Conservation (phyloP, 1,139 yeast genomes). For the Yamadazyma dendronema region DNA sequence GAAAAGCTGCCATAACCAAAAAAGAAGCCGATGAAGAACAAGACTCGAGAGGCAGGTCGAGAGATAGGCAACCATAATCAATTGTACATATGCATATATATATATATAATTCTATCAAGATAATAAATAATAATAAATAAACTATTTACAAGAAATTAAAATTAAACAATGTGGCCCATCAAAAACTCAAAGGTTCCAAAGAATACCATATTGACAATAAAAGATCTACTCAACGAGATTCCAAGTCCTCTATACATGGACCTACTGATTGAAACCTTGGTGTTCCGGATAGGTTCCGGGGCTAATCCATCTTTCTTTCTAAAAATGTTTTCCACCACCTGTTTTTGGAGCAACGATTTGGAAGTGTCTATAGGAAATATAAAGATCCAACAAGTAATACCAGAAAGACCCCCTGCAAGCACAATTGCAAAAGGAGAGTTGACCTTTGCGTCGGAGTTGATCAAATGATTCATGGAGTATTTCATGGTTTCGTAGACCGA, state of each 20-base stretch:
- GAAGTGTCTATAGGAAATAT: slow-evolving; percentile 82
- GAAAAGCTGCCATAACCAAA: slow-evolving; percentile 4
- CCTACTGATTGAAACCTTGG: slow-evolving; percentile 38
- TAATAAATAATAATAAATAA: slow-evolving; percentile 1
- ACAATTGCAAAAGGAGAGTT: slow-evolving; percentile 37
- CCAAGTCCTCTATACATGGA: slow-evolving; percentile 75
- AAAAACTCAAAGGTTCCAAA: slow-evolving; percentile 70
- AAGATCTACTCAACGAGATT: slow-evolving; percentile 67
- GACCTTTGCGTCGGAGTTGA: slow-evolving; percentile 28
- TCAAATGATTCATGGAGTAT: slow-evolving; percentile 36
- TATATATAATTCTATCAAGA: slow-evolving; percentile 1
- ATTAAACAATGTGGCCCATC: slow-evolving; percentile 48
- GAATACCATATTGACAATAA: slow-evolving; percentile 72
- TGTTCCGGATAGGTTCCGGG: slow-evolving; percentile 28
- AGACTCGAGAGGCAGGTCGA: slow-evolving; percentile 11
- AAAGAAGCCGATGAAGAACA: slow-evolving; percentile 17
- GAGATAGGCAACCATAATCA: slow-evolving; percentile 3
- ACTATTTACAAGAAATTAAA: slow-evolving; percentile 10
- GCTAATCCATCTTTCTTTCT: slow-evolving; percentile 46
- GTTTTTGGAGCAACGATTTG: slow-evolving; percentile 73
- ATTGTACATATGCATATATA: neutral
- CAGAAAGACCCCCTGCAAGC: slow-evolving; percentile 79
- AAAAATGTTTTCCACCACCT: slow-evolving; percentile 65
- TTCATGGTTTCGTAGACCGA: slow-evolving; percentile 73
- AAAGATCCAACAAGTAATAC: slow-evolving; percentile 68